Percentiles rank a stretch among this genome's conserved stretches.
phyloP scores from a whole-genome alignment of 495 filamentous ascomycete species.

The Lasiosphaeriaceae sp. region DNA sequence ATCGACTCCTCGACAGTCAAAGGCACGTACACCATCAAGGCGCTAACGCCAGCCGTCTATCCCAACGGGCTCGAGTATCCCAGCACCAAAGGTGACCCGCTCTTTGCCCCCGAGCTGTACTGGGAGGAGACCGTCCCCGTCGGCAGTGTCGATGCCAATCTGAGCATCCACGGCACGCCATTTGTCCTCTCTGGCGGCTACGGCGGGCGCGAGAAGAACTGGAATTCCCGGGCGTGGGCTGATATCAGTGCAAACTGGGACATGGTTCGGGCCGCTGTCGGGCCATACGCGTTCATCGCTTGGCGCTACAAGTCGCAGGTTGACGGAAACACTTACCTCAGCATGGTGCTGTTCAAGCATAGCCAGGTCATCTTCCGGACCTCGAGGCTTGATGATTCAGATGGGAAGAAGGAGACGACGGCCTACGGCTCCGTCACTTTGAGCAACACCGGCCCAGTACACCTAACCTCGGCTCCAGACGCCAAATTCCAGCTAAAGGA shows the following conservation, averaged over 20 bases:
- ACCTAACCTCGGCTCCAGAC: not conserved
- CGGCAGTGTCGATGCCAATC: slow-evolving; percentile 2
- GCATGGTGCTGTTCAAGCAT: slow-evolving; percentile 2
- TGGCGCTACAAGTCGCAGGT: slow-evolving; percentile 6
- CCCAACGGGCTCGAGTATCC: slow-evolving; percentile 4
- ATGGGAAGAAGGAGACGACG: not conserved
- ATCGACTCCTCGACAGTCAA: slow-evolving; percentile 5
- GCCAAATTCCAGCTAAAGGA: not conserved
- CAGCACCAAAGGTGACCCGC: not conserved
- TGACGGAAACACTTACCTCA: slow-evolving; percentile 2
- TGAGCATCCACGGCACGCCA: slow-evolving; percentile 4
- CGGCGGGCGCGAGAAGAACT: slow-evolving; percentile 5
- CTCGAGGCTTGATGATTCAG: not conserved
- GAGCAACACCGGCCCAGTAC: not conserved
- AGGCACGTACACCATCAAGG: not conserved
- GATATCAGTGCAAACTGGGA: slow-evolving; percentile 5
- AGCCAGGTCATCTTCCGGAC: slow-evolving; percentile 5
- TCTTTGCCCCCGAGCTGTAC: slow-evolving; percentile 2
- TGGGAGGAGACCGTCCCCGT: slow-evolving; percentile 4
- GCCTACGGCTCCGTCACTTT: slow-evolving; percentile 1
- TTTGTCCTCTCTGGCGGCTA: not conserved
- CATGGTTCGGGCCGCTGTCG: slow-evolving; percentile 1
- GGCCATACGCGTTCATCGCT: not conserved
- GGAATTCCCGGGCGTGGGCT: slow-evolving; percentile 3
- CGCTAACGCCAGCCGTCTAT: slow-evolving; percentile 2